Base-by-base conservation (phyloP, 306 rosid species). In the Cyamopsis tetragonoloba region DNA sequence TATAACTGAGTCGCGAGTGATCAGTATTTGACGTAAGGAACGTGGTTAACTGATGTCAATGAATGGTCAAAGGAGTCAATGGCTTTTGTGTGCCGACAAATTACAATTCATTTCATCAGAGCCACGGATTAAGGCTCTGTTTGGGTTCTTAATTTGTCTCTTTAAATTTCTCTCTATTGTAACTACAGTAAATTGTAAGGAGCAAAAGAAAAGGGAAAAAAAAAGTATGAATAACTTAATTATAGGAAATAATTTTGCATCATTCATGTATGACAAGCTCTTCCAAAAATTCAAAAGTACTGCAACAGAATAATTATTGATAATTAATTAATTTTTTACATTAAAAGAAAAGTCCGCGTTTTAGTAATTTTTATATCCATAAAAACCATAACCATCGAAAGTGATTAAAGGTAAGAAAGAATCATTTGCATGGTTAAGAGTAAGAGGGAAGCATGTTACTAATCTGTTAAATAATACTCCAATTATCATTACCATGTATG, bases 361-460 rank as follows among this genome's bases (percentile, higher is more conserved):
- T n/a, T n/a, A n/a, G n/a, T n/a, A n/a, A 62, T 11, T 30, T 47
- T 37, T 12, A 58, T 31, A 49, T 26, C 18, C 18, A 13, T 7
- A 67, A 43, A 17, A 42, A 2, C 9, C 24, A 41, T 3, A 34
- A 17, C 51, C 68, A 68, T 68, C 47, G 46, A 73, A 54, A 74
- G 70, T 69, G 77, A 13, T 46, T 6, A 42, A 61, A 41, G 74
- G 41, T 57, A 55, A 62, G 73, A 67, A 55, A 62, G 73, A 67
- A 76, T 76, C 41, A 15, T 12, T 34, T 23, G 20, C 24, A 24
- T 28, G n/a, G n/a, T n/a, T n/a, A 38, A 28, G 27, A 18, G 53
- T 42, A 22, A 19, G 75, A 76, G 79, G 79, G 66, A 3, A 47
- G 85, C 85, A 81, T 77, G 79, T 81, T 77, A 72, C 54, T 41